Percentiles rank a stretch among this genome's conserved stretches.
phyloP scores from a whole-genome alignment of 2,329 filamentous ascomycete genomes.

The Cyphellophora attinorum region DNA sequence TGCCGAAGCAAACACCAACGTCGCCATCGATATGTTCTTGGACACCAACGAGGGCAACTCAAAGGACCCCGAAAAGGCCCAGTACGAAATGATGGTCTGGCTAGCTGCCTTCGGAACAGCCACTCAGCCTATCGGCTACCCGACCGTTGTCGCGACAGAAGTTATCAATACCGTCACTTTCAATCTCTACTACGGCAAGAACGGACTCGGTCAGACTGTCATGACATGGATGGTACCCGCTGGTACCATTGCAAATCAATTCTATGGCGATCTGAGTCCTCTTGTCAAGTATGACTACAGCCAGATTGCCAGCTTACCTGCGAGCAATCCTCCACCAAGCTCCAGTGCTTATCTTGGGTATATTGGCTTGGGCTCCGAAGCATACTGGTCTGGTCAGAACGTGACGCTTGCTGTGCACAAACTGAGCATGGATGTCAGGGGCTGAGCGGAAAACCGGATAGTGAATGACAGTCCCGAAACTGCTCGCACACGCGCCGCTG shows the following conservation, averaged over 20 bases:
- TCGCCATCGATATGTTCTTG: slow-evolving; percentile 51
- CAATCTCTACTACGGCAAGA: slow-evolving; percentile 33
- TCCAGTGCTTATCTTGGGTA: slow-evolving; percentile 41
- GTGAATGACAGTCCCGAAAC: too few relatives aligned
- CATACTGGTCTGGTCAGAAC: slow-evolving; percentile 32
- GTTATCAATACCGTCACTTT: slow-evolving; percentile 34
- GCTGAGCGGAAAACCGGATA: too few relatives aligned
- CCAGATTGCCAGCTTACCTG: slow-evolving; percentile 9
- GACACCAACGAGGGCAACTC: slow-evolving; percentile 35
- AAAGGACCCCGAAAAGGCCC: slow-evolving; percentile 26
- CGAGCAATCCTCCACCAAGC: slow-evolving; percentile 27
- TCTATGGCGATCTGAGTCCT: slow-evolving; percentile 38
- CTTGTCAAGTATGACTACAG: slow-evolving; percentile 32
- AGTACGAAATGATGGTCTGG: slow-evolving; percentile 51
- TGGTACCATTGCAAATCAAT: slow-evolving; percentile 25
- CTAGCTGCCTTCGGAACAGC: slow-evolving; percentile 38
- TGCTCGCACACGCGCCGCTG: too few relatives aligned
- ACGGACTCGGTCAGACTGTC: slow-evolving; percentile 35
- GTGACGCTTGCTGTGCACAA: slow-evolving; percentile 40
- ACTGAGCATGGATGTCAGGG: slow-evolving; percentile 22
- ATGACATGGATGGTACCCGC: slow-evolving; percentile 39
- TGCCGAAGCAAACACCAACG: slow-evolving; percentile 42
- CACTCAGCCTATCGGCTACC: slow-evolving; percentile 40
- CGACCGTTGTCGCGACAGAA: slow-evolving; percentile 23
- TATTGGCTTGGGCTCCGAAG: slow-evolving; percentile 43